A percentile compares a stretch with the other conserved stretches of the same genome.
phyloP scores from a whole-genome alignment of 768 basidiomycete genomes.

The Tulasnella sp. region DNA sequence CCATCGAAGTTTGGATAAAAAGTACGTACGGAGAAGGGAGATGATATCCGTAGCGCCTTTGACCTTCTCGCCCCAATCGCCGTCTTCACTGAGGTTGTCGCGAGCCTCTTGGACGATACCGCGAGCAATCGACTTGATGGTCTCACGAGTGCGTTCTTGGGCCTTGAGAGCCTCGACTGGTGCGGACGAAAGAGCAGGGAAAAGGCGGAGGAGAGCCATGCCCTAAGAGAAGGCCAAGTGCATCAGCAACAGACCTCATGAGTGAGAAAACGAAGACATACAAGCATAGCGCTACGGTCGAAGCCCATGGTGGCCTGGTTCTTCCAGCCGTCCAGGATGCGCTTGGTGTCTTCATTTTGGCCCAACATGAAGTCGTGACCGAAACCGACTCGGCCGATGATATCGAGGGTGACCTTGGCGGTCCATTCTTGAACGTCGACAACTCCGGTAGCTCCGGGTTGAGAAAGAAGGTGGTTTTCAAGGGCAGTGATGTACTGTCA shows the following conservation, averaged over 20 bases:
- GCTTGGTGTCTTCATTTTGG: constrained; percentile 9
- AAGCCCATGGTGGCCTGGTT: constrained; percentile 23
- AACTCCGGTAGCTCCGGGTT: background rate
- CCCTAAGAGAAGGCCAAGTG: constrained; percentile 8
- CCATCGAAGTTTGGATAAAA: background rate
- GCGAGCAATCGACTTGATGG: constrained; percentile 15
- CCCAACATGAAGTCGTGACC: constrained; percentile 26
- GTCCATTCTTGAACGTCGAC: constrained; percentile 27
- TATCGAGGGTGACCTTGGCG: constrained; percentile 21
- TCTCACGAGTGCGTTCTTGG: constrained; percentile 18
- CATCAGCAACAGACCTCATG: background rate
- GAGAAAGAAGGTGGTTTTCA: constrained; percentile 14
- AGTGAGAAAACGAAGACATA: background rate
- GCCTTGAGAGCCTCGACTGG: constrained; percentile 14
- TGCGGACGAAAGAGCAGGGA: constrained; percentile 18
- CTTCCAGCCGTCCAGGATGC: constrained; percentile 23
- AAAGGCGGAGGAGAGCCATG: constrained; percentile 20
- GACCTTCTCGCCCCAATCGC: background rate
- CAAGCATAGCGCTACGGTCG: constrained; percentile 12
- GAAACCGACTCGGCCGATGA: constrained; percentile 28
- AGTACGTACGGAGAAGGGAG: constrained; percentile 14
- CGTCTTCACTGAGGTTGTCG: constrained; percentile 9
- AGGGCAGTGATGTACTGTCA: constrained; percentile 17
- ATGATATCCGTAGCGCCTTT: constrained; percentile 18
- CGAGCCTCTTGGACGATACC: constrained; percentile 8